Percentiles rank a stretch among this genome's conserved stretches.
phyloP scores from a whole-genome alignment of 352 stramenopile genomes.

The Halophytophthora polymorphica region DNA sequence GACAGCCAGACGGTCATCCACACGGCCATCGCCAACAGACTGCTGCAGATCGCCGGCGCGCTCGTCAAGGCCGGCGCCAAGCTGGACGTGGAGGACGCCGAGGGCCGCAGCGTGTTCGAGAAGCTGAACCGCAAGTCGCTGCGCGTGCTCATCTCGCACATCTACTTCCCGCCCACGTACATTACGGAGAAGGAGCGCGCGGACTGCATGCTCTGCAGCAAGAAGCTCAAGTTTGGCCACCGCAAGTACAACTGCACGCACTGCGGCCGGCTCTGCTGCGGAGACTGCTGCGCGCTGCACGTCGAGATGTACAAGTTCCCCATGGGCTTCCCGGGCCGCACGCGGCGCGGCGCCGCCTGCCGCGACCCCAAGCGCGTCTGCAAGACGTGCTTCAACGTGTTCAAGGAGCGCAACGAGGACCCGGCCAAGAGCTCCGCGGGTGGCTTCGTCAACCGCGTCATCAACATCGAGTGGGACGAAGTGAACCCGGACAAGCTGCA shows the following conservation, averaged over 20 bases:
- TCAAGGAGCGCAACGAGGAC: constrained; percentile 76
- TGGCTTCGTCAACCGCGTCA: constrained; percentile 77
- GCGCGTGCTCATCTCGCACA: constrained; percentile 72
- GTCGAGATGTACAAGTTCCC: constrained; percentile 82
- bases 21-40: constrained; percentile 63
- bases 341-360: constrained; percentile 57
- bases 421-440: constrained; percentile 53
- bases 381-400: constrained; percentile 85
- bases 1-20: constrained; percentile 86
- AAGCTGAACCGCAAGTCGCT: constrained; percentile 74
- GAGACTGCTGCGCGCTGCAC: constrained; percentile 59
- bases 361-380: constrained; percentile 75
- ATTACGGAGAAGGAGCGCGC: constrained; percentile 83
- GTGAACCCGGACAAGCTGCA: constrained; percentile 87
- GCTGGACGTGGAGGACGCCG: constrained; percentile 83
- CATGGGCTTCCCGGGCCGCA: constrained; percentile 78
- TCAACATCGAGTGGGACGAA: constrained; percentile 87
- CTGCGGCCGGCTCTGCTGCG: constrained; percentile 73
- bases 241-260: constrained; percentile 87
- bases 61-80: constrained; percentile 81
- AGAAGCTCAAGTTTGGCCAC: constrained; percentile 86
- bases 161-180: constrained; percentile 86
- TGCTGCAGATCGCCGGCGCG: constrained; percentile 74
- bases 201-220: constrained; percentile 83
- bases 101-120: constrained; percentile 84